Evolutionary conservation across 2,329 filamentous ascomycete genomes (phyloP), one percentile per base, ranked within the genome.

Genomic region (Amphichorda felina): DNA sequence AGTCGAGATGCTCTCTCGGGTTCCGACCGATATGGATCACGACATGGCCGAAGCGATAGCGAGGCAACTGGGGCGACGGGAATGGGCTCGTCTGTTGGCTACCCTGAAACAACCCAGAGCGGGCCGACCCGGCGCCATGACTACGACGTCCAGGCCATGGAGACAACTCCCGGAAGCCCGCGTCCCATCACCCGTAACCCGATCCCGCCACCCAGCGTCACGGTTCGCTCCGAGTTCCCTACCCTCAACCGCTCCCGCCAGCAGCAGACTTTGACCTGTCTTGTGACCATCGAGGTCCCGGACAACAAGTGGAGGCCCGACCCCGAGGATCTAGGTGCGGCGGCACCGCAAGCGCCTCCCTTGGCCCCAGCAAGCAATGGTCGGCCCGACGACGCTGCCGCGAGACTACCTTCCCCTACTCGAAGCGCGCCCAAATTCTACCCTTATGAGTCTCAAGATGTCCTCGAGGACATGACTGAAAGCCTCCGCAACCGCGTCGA

Each of bases 131-230:
- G 88, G 47, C 80, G 82, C 37, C 87, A 95, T 51, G 89, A 96
- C 53, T 96, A 94, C 50, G 91, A 96, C 51, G 75, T 94, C 13
- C 89, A 96, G 55, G 87, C 88, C 4, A 94, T 95, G 85, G 89
- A 95, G 57, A 85, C 84, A 0, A 82, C 79, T 24, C 68, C 93
- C 14, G 73, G 75, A 43, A 87, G 78, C 56, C 82, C 86, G 5
- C 78, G 82, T 26, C 61, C 70, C 5, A 70, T 81, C 15, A 70
- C 77, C 8, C 83, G 81, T 48, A 94, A 94, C 46, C 86, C 87
- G 0, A 95, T 96, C 39, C 88, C 91, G 1, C 67, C 87, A 5
- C 91, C 91, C 1, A 82, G 76, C 1, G 87, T 98, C n/a, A 94
- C 85, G 1, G 82, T 98, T 33, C 83, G 89, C 40, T 96, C 89